phyloP scores from a whole-genome alignment of 495 filamentous ascomycete genomes.

The Beverwykella pulmonaria region DNA sequence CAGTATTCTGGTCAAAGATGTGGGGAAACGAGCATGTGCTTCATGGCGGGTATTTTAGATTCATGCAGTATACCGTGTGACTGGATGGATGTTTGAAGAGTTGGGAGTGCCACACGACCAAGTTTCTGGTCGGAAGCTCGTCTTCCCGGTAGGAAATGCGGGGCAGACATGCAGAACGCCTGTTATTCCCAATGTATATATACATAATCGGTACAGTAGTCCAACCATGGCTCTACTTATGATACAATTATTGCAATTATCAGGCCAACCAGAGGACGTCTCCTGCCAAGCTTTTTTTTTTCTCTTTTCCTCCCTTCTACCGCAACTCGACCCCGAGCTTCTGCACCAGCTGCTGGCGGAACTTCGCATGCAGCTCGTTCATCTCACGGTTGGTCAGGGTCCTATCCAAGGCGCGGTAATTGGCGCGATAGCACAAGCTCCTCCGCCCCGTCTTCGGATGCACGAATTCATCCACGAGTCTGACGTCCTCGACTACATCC shows the following conservation, averaged over 20 bases:
- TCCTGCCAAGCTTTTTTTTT: background rate
- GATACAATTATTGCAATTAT: constrained; percentile 19
- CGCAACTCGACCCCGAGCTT: constrained; percentile 81
- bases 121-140: background rate
- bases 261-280: background rate
- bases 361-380: constrained; percentile 71
- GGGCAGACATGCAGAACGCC: background rate
- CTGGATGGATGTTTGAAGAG: background rate
- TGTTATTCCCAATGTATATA: background rate
- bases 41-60: background rate
- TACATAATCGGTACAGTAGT: constrained; percentile 22
- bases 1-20: constrained; percentile 1
- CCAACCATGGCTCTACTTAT: constrained; percentile 28
- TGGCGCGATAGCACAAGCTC: constrained; percentile 90
- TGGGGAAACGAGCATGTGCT: too few relatives aligned
- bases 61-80: background rate
- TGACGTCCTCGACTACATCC: constrained; percentile 84
- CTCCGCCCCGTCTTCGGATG: constrained; percentile 83
- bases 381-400: constrained; percentile 81
- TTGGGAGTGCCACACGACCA: background rate
- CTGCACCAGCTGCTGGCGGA: constrained; percentile 63
- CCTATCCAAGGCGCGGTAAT: constrained; percentile 84
- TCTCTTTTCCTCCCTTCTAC: constrained; percentile 43
- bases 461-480: constrained; percentile 77
- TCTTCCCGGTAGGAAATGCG: constrained; percentile 29